Percentiles rank a stretch among this genome's conserved stretches.
phyloP scores from a whole-genome alignment of 306 rosid species.

The Crataegus laevigata region DNA sequence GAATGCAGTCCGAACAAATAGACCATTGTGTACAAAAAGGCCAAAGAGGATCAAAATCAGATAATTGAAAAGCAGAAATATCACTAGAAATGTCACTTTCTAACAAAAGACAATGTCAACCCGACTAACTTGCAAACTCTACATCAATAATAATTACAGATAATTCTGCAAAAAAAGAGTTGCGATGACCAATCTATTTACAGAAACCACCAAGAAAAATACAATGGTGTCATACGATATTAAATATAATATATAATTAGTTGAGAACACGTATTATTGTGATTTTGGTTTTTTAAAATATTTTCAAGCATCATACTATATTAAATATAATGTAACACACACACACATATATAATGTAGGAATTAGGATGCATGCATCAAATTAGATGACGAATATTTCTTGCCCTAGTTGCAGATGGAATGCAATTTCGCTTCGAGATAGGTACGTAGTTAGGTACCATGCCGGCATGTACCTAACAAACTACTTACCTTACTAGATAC shows the following conservation, averaged over 20 bases:
- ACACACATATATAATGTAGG: not conserved
- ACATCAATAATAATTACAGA: no score
- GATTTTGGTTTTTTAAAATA: not conserved
- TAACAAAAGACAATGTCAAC: no score
- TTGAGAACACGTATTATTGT: not conserved
- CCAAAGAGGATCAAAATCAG: no score
- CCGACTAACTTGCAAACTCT: no score
- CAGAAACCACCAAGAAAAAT: no score
- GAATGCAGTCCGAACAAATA: no score
- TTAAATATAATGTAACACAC: not conserved
- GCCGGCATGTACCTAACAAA: not conserved
- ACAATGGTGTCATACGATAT: no score
- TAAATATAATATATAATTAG: not conserved
- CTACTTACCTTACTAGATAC: not conserved
- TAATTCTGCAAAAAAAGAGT: no score
- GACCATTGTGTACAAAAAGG: no score
- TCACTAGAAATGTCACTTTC: no score
- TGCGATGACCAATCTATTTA: no score
- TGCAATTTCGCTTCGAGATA: not conserved
- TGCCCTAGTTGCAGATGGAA: not conserved
- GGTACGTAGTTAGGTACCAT: not conserved
- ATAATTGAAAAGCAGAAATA: no score
- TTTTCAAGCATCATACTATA: not conserved
- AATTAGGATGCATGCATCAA: not conserved
- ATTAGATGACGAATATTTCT: not conserved